These are phyloP conservation scores for Gossypium trilobum DNA, from an alignment of 441 rosid species.

Conservation along the genomic window DNA sequence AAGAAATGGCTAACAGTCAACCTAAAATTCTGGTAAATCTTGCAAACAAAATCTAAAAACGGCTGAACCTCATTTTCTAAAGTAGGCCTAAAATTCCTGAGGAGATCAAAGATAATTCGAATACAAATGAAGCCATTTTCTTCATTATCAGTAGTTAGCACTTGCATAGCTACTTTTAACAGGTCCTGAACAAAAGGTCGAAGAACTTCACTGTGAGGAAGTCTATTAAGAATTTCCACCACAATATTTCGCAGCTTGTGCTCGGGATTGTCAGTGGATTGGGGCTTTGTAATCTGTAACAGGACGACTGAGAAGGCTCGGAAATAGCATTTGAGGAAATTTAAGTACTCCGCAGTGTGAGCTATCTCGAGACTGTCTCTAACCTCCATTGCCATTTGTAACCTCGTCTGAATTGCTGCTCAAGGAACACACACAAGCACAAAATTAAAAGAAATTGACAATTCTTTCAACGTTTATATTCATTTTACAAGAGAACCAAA, in stretches of 20 bases:
- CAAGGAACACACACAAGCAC: slow-evolving; percentile 10
- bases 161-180: slow-evolving; percentile 94
- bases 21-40: slow-evolving; percentile 84
- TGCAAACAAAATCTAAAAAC: slow-evolving; percentile 88
- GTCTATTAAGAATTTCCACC: slow-evolving; percentile 85
- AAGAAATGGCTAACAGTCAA: slow-evolving; percentile 79
- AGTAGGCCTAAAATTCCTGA: slow-evolving; percentile 83
- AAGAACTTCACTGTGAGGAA: slow-evolving; percentile 95
- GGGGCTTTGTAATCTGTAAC: slow-evolving; percentile 78
- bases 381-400: slow-evolving; percentile 85
- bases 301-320: slow-evolving; percentile 72
- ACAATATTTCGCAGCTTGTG: slow-evolving; percentile 84
- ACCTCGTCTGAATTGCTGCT: slow-evolving; percentile 73
- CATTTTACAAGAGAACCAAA: neutral
- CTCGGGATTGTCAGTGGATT: slow-evolving; percentile 70
- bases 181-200: slow-evolving; percentile 98
- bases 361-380: slow-evolving; percentile 94
- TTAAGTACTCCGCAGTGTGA: slow-evolving; percentile 85
- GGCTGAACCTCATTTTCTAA: slow-evolving; percentile 92
- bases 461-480: neutral
- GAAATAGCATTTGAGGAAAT: slow-evolving; percentile 87
- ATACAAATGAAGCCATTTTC: slow-evolving; percentile 93
- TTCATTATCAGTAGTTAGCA: slow-evolving; percentile 83
- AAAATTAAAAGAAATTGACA: neutral
- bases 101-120: slow-evolving; percentile 87